Evolutionary conservation across 2,329 filamentous ascomycete genomes (phyloP).

Genomic region (Diaporthe sp.): DNA sequence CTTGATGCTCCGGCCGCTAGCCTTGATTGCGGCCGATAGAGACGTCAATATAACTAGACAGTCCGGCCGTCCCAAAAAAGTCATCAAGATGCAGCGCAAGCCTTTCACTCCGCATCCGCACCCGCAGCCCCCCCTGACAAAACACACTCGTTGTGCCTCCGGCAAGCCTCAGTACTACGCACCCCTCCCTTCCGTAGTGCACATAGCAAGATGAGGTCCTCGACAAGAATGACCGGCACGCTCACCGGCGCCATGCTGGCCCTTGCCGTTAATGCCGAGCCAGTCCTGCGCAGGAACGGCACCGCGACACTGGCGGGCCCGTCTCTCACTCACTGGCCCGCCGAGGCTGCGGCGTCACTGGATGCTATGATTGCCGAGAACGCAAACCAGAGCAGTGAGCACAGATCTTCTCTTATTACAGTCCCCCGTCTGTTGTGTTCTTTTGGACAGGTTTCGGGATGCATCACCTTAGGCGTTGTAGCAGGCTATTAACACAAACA

Average conservation of each 20-base stretch:
- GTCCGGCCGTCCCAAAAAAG: background rate
- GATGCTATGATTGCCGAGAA: constrained; percentile 55
- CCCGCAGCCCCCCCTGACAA: background rate
- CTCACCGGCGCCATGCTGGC: constrained; percentile 28
- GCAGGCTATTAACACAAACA: background rate
- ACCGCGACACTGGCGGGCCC: constrained; percentile 39
- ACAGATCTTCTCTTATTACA: background rate
- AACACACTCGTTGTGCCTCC: background rate
- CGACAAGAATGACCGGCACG: constrained; percentile 19
- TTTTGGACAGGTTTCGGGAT: background rate
- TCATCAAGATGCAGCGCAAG: background rate
- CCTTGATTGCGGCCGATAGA: constrained; percentile 10
- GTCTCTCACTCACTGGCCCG: constrained; percentile 52
- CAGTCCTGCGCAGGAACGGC: constrained; percentile 6
- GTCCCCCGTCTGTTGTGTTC: background rate
- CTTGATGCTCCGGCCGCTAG: constrained; percentile 13
- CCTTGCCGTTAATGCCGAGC: constrained; percentile 21
- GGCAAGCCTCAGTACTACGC: background rate
- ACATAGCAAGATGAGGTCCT: constrained; percentile 11
- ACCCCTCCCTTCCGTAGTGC: background rate
- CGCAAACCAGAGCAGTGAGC: constrained; percentile 49
- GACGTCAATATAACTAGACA: background rate
- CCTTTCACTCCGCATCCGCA: constrained; percentile 4
- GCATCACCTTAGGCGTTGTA: background rate
- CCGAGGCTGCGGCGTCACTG: constrained; percentile 51